A percentile compares a stretch with the other conserved stretches of the same genome.
phyloP scores from a whole-genome alignment of 441 rosid species.

The Iberis amara region DNA sequence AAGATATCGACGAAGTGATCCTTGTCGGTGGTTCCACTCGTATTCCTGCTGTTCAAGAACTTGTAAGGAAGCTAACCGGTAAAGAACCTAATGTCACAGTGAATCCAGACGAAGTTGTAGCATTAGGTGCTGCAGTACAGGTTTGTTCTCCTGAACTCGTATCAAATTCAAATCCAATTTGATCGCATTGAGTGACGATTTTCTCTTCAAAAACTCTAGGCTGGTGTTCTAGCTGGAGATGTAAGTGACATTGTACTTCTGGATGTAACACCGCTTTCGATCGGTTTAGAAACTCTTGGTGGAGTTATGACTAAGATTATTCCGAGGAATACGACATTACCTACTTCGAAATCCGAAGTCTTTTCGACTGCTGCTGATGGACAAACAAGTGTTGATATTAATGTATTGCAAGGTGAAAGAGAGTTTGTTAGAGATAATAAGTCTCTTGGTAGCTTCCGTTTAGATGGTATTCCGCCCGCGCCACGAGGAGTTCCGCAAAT shows the following conservation, averaged over 20 bases:
- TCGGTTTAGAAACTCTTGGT: slow-evolving; percentile 92
- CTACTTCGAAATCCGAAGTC: slow-evolving; percentile 91
- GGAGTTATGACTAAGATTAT: slow-evolving; percentile 93
- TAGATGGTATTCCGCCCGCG: slow-evolving; percentile 91
- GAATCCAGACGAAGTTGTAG: slow-evolving; percentile 93
- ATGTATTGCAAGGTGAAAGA: slow-evolving; percentile 92
- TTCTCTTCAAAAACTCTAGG: slow-evolving; percentile 36
- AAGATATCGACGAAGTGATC: slow-evolving; percentile 83
- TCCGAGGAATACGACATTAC: slow-evolving; percentile 82
- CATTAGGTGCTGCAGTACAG: slow-evolving; percentile 97
- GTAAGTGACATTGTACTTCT: slow-evolving; percentile 86
- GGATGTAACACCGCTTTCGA: slow-evolving; percentile 82
- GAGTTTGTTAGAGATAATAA: slow-evolving; percentile 95
- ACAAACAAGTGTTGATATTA: slow-evolving; percentile 91
- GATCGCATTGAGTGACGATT: neutral
- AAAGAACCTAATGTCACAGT: slow-evolving; percentile 90
- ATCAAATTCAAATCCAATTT: neutral
- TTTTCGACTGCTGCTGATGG: slow-evolving; percentile 97
- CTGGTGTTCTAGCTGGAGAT: slow-evolving; percentile 91
- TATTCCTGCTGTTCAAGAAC: slow-evolving; percentile 78
- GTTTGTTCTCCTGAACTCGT: slow-evolving; percentile 34
- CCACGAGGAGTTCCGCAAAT: slow-evolving; percentile 96
- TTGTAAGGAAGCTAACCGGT: slow-evolving; percentile 82
- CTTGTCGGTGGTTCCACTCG: slow-evolving; percentile 99
- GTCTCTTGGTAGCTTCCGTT: slow-evolving; percentile 87